phyloP scores from a whole-genome alignment of 139 green algal species.

The Picochlorum sp. region DNA sequence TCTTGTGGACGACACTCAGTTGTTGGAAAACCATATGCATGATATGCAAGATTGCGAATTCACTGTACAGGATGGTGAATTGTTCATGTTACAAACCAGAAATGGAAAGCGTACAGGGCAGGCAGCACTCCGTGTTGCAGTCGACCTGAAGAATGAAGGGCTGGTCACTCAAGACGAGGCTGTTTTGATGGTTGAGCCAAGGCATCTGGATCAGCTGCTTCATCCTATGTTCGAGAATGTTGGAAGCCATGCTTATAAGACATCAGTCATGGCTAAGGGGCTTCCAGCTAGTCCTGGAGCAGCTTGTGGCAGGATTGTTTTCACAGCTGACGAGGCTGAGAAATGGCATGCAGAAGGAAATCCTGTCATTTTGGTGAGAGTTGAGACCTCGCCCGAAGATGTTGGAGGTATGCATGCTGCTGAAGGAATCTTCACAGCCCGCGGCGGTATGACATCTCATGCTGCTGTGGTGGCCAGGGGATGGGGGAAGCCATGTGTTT shows the following conservation, averaged over 20 bases:
- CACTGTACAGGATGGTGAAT: slow-evolving; percentile 71
- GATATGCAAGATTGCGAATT: slow-evolving; percentile 93
- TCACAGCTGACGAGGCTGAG: slow-evolving; percentile 72
- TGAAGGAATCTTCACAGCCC: slow-evolving; percentile 72
- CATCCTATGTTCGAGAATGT: slow-evolving; percentile 67
- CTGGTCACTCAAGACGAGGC: slow-evolving; percentile 41
- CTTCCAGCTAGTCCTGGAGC: slow-evolving; percentile 77
- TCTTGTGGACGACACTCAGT: slow-evolving; percentile 54
- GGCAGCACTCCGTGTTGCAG: slow-evolving; percentile 67
- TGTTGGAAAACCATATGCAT: slow-evolving; percentile 73
- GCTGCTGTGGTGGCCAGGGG: slow-evolving; percentile 81
- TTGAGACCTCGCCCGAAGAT: slow-evolving; percentile 80
- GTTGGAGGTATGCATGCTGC: slow-evolving; percentile 82
- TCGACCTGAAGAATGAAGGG: slow-evolving; percentile 64
- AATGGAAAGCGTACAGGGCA: slow-evolving; percentile 79
- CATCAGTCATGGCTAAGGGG: slow-evolving; percentile 56
- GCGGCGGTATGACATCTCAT: slow-evolving; percentile 82
- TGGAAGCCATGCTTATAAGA: slow-evolving; percentile 38
- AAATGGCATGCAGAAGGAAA: slow-evolving; percentile 40
- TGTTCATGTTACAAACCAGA: slow-evolving; percentile 86
- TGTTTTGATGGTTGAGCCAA: slow-evolving; percentile 72
- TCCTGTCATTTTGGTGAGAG: slow-evolving; percentile 57
- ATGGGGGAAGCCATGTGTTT: slow-evolving; percentile 90
- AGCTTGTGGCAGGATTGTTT: slow-evolving; percentile 75
- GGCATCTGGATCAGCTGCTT: slow-evolving; percentile 84